These are phyloP conservation scores for Acorus calamus DNA, from an alignment of 106 monocot genomes.

Conservation along the genomic window DNA sequence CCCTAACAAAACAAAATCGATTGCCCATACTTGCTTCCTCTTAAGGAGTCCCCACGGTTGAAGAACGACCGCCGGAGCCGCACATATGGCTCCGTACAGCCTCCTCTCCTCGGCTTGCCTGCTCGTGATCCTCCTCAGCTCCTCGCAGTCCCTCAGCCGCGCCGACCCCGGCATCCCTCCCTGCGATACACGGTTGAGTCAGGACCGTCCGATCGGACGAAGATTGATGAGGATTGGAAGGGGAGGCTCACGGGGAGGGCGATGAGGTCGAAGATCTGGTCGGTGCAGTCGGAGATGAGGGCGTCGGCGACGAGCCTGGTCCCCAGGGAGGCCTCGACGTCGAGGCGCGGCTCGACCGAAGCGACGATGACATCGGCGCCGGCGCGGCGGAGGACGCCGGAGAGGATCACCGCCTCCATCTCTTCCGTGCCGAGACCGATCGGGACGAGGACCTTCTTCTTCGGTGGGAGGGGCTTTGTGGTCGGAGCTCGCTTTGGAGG, in stretches of 20 bases:
- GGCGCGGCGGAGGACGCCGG: conserved; percentile 70
- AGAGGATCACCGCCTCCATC: conserved; percentile 84
- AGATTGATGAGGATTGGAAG: no score
- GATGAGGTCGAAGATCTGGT: conserved; percentile 68
- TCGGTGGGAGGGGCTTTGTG: conserved; percentile 8
- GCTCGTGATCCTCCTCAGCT: conserved; percentile 48
- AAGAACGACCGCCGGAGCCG: conserved; percentile 83
- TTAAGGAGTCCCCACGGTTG: conserved; percentile 78
- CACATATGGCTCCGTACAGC: conserved; percentile 90
- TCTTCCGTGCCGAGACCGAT: conserved; percentile 84
- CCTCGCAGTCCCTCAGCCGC: conserved; percentile 59
- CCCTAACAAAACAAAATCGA: neutral
- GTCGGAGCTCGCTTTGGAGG: conserved; percentile 10
- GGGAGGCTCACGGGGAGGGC: conserved; percentile 54
- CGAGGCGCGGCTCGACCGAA: conserved; percentile 59
- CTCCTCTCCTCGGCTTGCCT: conserved; percentile 73
- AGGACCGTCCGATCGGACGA: no score
- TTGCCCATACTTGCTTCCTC: conserved; percentile 53
- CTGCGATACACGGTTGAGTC: conserved; percentile 9
- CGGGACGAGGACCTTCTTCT: conserved; percentile 67
- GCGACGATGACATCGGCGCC: conserved; percentile 67
- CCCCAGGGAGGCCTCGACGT: conserved; percentile 56
- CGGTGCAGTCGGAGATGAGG: conserved; percentile 42
- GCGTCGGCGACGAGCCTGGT: conserved; percentile 61
- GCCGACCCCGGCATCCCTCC: conserved; percentile 96